Conservation (phyloP, 75 land plant genomes). For the Adiantum capillusveneris region DNA sequence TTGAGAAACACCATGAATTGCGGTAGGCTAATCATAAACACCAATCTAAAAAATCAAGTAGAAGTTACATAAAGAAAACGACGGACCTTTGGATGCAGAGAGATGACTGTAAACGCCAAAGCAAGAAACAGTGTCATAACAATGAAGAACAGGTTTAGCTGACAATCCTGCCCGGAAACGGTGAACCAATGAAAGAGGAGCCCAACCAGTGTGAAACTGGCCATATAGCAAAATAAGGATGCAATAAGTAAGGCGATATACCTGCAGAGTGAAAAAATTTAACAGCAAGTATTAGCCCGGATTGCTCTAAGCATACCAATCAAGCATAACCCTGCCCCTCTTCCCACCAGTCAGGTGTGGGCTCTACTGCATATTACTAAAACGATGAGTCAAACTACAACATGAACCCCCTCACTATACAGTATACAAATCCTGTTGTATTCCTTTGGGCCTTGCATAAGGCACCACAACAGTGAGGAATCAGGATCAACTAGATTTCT, state of each 20-base stretch:
- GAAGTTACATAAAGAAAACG: no score
- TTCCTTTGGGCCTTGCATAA: neutral
- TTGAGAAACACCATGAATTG: no score
- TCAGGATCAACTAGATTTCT: no score
- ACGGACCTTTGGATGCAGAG: slow-evolving; percentile 89
- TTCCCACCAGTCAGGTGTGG: no score
- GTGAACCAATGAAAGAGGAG: slow-evolving; percentile 86
- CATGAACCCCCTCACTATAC: no score
- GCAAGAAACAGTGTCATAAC: slow-evolving; percentile 64
- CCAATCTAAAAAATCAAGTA: no score
- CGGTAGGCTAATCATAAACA: no score
- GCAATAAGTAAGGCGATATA: slow-evolving; percentile 70
- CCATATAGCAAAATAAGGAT: slow-evolving; percentile 72
- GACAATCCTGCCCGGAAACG: slow-evolving; percentile 83
- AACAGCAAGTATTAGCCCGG: no score
- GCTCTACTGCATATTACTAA: no score
- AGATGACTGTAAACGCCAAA: slow-evolving; percentile 63
- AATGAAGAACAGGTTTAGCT: slow-evolving; percentile 82
- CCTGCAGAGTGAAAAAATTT: slow-evolving; percentile 41
- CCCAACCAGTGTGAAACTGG: slow-evolving; percentile 64
- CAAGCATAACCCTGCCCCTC: no score
- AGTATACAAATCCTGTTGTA: neutral
- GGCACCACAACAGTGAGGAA: neutral
- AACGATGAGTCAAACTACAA: no score
- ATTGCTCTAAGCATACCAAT: no score